Evolutionary conservation across 2,329 filamentous ascomycete species (phyloP).

Genomic region (Penicillium capsulatum): DNA sequence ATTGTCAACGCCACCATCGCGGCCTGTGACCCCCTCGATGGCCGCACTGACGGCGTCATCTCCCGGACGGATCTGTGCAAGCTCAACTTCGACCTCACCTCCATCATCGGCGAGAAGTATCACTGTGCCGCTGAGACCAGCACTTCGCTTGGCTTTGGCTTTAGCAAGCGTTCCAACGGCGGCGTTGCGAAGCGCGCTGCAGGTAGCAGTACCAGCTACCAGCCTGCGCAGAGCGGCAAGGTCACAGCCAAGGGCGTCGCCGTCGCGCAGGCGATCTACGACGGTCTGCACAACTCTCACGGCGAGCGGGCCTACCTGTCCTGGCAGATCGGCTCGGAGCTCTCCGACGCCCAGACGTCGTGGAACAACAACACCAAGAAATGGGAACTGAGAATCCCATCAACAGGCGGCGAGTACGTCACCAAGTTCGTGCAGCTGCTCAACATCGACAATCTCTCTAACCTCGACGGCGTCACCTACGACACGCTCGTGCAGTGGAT

Average conservation of each 20-base stretch:
- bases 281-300: conserved; percentile 41
- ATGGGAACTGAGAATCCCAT: conserved; percentile 31
- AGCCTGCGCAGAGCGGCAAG: conserved; percentile 30
- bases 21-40: conserved; percentile 55
- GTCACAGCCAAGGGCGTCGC: conserved; percentile 27
- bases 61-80: conserved; percentile 48
- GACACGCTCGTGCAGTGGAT: conserved; percentile 57
- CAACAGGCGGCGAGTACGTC: conserved; percentile 40
- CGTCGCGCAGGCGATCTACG: conserved; percentile 34
- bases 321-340: conserved; percentile 25
- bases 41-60: conserved; percentile 53
- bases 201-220: conserved; percentile 18
- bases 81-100: conserved; percentile 45
- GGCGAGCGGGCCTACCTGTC: conserved; percentile 42
- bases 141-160: conserved; percentile 28
- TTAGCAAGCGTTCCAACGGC: too few species aligned
- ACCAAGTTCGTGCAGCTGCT: conserved; percentile 29
- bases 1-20: conserved; percentile 52
- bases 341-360: conserved; percentile 23
- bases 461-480: conserved; percentile 50
- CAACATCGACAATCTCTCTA: conserved; percentile 38
- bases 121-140: conserved; percentile 37
- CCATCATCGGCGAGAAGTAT: conserved; percentile 47
- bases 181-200: conserved; percentile 15
- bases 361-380: conserved; percentile 25